Evolutionary conservation across 257 asterid species (phyloP).

Genomic region (Rehmannia glutinosa): DNA sequence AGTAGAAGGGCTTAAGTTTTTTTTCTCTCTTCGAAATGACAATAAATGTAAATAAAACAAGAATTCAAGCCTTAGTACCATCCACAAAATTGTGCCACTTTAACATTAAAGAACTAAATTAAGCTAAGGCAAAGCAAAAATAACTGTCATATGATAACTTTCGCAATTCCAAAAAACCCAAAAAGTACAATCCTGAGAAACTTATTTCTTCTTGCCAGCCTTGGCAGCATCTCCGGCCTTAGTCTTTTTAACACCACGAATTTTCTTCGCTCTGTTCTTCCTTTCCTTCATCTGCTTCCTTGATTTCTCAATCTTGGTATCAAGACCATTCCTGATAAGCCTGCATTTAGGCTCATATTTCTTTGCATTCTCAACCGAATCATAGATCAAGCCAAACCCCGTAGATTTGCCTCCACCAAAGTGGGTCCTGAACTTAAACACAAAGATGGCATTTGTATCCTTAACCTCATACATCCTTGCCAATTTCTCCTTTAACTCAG

Average conservation of each 20-base stretch:
- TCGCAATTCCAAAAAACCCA: neutral
- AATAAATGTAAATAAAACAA: neutral
- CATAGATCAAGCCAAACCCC: constrained; percentile 84
- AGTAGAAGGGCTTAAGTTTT: too few species aligned
- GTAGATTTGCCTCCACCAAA: constrained; percentile 98
- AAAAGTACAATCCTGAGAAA: constrained; percentile 8
- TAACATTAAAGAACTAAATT: constrained; percentile 9
- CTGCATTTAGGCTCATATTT: constrained; percentile 83
- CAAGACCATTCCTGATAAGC: constrained; percentile 89
- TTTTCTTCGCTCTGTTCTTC: constrained; percentile 75
- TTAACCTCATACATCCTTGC: constrained; percentile 73
- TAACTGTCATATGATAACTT: neutral
- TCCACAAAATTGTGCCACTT: constrained; percentile 21
- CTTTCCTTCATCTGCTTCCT: constrained; percentile 85
- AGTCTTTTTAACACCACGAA: constrained; percentile 91
- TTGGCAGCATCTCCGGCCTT: constrained; percentile 87
- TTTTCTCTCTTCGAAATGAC: neutral
- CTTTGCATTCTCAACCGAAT: constrained; percentile 83
- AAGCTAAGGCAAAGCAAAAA: constrained; percentile 7
- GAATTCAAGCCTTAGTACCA: neutral
- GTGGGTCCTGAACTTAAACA: constrained; percentile 91
- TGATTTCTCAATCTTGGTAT: constrained; percentile 76
- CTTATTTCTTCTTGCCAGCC: constrained; percentile 77
- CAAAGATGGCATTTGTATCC: constrained; percentile 74
- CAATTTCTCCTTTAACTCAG: constrained; percentile 77